phyloP scores from a whole-genome alignment of 306 rosid species.

The Cucumis cinereus region DNA sequence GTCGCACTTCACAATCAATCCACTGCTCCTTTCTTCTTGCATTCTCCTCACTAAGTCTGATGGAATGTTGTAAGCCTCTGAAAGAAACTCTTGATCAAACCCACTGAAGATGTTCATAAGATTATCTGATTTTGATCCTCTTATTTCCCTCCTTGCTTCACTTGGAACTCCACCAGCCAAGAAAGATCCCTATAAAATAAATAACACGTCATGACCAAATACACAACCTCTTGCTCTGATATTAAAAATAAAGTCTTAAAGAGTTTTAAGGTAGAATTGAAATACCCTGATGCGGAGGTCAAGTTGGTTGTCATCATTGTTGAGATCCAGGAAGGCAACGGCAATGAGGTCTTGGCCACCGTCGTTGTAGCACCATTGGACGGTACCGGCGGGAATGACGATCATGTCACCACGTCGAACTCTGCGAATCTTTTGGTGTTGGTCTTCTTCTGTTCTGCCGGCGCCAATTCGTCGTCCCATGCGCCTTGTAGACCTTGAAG shows the following conservation, averaged over 20 bases:
- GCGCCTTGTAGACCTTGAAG: neutral
- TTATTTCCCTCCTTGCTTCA: neutral
- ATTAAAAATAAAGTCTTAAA: neutral
- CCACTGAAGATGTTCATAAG: conserved; percentile 3
- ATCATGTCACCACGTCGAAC: conserved; percentile 16
- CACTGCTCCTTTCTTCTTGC: neutral
- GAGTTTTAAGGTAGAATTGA: neutral
- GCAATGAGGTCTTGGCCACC: conserved; percentile 10
- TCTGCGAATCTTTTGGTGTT: conserved; percentile 13
- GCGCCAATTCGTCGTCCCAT: neutral
- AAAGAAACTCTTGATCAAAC: conserved; percentile 5
- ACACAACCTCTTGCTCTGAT: neutral
- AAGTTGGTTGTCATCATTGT: conserved; percentile 18
- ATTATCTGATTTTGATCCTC: neutral
- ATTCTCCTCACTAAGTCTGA: neutral
- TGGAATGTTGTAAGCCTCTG: conserved; percentile 16
- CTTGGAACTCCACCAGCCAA: conserved; percentile 16
- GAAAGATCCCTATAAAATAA: neutral
- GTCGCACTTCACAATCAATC: conserved; percentile 5
- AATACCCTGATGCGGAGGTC: conserved; percentile 14
- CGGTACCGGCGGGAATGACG: conserved; percentile 9
- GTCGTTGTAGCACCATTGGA: conserved; percentile 14
- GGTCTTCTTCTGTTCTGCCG: neutral
- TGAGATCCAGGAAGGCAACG: conserved; percentile 13
- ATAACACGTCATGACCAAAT: neutral